Conservation (phyloP, 768 basidiomycete species). For the Pleurotus tuoliensis region DNA sequence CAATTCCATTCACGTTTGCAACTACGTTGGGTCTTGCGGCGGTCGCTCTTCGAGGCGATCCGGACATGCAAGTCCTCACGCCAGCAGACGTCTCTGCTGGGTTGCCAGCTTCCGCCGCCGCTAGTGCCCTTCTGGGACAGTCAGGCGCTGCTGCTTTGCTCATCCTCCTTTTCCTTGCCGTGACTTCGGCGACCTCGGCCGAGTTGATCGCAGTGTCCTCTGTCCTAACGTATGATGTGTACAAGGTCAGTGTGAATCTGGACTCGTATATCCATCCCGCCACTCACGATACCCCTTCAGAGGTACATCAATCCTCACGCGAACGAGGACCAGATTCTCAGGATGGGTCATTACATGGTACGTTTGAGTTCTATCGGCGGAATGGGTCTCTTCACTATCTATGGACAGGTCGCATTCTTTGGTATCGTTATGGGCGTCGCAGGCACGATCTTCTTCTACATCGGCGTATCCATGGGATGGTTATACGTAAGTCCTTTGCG, state of each 20-base stretch:
- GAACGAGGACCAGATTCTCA: constrained; percentile 67
- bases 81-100: constrained; percentile 81
- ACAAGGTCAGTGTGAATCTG: constrained; percentile 46
- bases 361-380: constrained; percentile 8
- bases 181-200: constrained; percentile 81
- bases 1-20: constrained; percentile 83
- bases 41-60: constrained; percentile 67
- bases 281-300: constrained; percentile 23
- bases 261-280: neutral
- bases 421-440: constrained; percentile 80
- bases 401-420: constrained; percentile 55
- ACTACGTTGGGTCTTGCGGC: constrained; percentile 87
- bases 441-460: constrained; percentile 83
- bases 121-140: constrained; percentile 76
- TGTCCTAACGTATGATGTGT: constrained; percentile 80
- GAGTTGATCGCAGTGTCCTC: constrained; percentile 91
- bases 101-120: constrained; percentile 80
- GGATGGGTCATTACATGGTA: constrained; percentile 66
- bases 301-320: constrained; percentile 81
- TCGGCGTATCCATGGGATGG: constrained; percentile 93
- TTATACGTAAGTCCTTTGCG: constrained; percentile 61
- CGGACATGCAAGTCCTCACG: constrained; percentile 45
- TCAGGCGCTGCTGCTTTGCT: constrained; percentile 77
- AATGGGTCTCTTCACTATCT: neutral
- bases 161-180: constrained; percentile 81